phyloP scores from a whole-genome alignment of 2,329 filamentous ascomycete genomes.

The Penicillium freii region DNA sequence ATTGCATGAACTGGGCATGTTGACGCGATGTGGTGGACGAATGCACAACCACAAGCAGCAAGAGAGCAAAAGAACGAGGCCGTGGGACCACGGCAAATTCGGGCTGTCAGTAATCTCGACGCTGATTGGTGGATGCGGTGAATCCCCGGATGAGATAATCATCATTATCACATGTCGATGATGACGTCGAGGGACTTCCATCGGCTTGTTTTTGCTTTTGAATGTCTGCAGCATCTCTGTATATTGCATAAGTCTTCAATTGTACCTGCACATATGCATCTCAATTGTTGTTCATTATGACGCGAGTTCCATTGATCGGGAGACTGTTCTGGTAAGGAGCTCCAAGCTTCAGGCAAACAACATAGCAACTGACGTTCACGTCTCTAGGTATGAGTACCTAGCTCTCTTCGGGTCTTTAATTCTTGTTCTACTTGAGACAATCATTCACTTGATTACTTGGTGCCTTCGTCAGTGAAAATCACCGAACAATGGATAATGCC shows the following conservation, averaged over 20 bases:
- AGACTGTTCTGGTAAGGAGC: constrained; percentile 53
- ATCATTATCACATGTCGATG: constrained; percentile 27
- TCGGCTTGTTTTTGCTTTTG: not conserved
- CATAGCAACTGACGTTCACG: constrained; percentile 8
- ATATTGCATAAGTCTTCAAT: not conserved
- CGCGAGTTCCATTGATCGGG: constrained; percentile 62
- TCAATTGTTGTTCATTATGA: constrained; percentile 41
- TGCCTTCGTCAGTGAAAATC: constrained; percentile 68
- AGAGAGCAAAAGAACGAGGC: not conserved
- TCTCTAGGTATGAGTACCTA: constrained; percentile 73
- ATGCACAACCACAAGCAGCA: not conserved
- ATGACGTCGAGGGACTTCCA: constrained; percentile 23
- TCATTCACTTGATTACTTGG: constrained; percentile 82
- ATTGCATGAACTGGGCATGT: constrained; percentile 94
- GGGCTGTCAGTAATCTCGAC: constrained; percentile 15
- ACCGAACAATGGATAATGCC: not conserved
- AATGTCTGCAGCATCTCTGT: not conserved
- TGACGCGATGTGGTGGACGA: constrained; percentile 24
- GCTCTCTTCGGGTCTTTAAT: constrained; percentile 80
- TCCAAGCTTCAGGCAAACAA: not conserved
- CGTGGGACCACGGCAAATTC: constrained; percentile 19
- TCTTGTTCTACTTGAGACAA: constrained; percentile 75
- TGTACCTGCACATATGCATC: constrained; percentile 7
- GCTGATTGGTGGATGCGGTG: constrained; percentile 13
- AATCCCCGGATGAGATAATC: constrained; percentile 36